Base-by-base conservation (phyloP, 148 eudicot genomes). In the Amaranthus cruentus region DNA sequence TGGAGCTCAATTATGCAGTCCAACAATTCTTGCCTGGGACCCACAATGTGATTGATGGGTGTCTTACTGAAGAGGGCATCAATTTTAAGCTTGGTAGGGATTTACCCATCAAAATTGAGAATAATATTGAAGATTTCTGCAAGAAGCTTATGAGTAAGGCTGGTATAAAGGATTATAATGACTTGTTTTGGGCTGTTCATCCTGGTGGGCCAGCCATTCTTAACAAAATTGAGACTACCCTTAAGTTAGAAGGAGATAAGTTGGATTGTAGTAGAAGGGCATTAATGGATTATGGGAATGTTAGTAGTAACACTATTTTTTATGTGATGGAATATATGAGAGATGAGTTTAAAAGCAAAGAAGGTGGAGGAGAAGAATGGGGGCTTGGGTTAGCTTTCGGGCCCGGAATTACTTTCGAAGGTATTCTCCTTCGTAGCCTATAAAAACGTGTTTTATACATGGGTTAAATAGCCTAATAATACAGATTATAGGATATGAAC, bases 361-460 rank as follows among this genome's bases (percentile, higher is more conserved):
- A 51, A 4, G 68, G 51, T 1, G 77, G 77, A 14, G 84, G 80
- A 0, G 90, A 90, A 73, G 96, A 90, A 57, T 90, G 96, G 96
- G 96, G 96, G 10, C 84, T 90, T 76, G 96, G 86, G 52, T 70
- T 90, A 47, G 96, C 96, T n/a, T 90, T 90, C 59, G 96, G 96
- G 3, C 96, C 96, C 6, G 96, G 96, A 4, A 90, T 90, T 68
- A 90, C 96, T 11, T 90, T 90, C 62, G 96, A 88, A 81, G 96
- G 96, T 59, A 82, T 90, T 4, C 96, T 90, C 70, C n/a, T 90
- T 67, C 90, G 91, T 69, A 83, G 88, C 71, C 87, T 90, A 50
- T 86, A 21, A 79, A 15, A 8, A 28, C 38, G 0, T 2, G 38
- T 28, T 28, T 28, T 28, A 28, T 28, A 28, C 38, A 28, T 28